Evolutionary conservation across 2,329 filamentous ascomycete species (phyloP).

Genomic region (Monilinia laxa): DNA sequence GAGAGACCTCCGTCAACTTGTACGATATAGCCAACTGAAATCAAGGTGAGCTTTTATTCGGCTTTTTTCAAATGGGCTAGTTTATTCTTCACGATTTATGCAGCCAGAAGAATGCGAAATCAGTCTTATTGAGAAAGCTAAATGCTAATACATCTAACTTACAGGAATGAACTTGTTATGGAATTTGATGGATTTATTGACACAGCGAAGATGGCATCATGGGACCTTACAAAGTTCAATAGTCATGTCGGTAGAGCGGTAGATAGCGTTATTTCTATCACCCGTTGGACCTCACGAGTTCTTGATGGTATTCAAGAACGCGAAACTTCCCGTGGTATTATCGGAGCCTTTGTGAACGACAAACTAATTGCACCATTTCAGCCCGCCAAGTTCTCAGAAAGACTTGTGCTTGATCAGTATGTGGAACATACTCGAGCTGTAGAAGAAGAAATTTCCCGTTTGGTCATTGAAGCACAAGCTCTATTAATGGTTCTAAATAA

Average conservation of each 20-base stretch:
- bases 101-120: not conserved
- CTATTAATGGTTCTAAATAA: slow-evolving; percentile 64
- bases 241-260: slow-evolving; percentile 71
- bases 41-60: slow-evolving; percentile 43
- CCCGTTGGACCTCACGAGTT: slow-evolving; percentile 67
- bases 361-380: slow-evolving; percentile 61
- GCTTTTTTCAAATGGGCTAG: not conserved
- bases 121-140: not conserved
- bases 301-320: slow-evolving; percentile 39
- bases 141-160: slow-evolving; percentile 10
- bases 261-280: slow-evolving; percentile 72
- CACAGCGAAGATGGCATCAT: slow-evolving; percentile 61
- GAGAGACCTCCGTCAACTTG: slow-evolving; percentile 69
- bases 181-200: slow-evolving; percentile 78
- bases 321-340: slow-evolving; percentile 33
- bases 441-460: slow-evolving; percentile 63
- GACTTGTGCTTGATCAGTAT: slow-evolving; percentile 69
- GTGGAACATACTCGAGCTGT: slow-evolving; percentile 69
- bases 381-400: slow-evolving; percentile 58
- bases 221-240: slow-evolving; percentile 73
- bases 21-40: slow-evolving; percentile 67
- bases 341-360: slow-evolving; percentile 47
- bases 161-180: slow-evolving; percentile 67
- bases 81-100: not conserved
- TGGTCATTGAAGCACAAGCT: slow-evolving; percentile 70